Evolutionary conservation across 306 rosid genomes (phyloP), one percentile per base, ranked within the genome.

Genomic region (Calophaca sinica): DNA sequence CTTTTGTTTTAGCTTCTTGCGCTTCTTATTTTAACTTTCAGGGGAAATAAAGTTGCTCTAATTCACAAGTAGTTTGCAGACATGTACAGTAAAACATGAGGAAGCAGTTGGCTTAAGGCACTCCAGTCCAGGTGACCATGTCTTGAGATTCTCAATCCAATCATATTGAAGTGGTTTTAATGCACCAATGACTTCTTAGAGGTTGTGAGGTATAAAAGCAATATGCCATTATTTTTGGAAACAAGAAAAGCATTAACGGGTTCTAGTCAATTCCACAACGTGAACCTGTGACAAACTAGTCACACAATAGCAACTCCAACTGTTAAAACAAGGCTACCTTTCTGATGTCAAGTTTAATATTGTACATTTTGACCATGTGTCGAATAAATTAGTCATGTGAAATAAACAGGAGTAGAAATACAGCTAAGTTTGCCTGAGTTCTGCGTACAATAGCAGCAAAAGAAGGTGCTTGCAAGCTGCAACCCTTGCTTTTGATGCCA

Each of bases 81-180:
- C 11, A 79, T 38, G 61, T 39, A 26, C 2, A 7, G 5, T 12
- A 31, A 68, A 67, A 13, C 14, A 39, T 51, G 20, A 9, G 51
- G 38, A 71, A 54, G 28, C 41, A 58, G 32, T 7, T 55, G 31
- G 31, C 12, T 51, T 32, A 29, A 57, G 28, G 26, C 14, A 57
- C 41, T 55, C 14, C 65, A 54, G 3, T 57, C 38, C 65, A 52
- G 35, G 46, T 12, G 52, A 52, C 48, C 41, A 7, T 41, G 66
- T 42, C 33, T 11, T n/a, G n/a, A 62, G 52, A 63, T 42, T 70
- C 14, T 79, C 77, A 44, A 13, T 71, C 54, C n/a, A 62, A 7
- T 74, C 15, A 31, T 32, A 45, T 35, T 11, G 38, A 63, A 54
- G 79, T 5, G 9, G 39, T 44, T 36, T 57, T 52, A 11, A 62